Evolutionary conservation across 2,329 filamentous ascomycete species (phyloP).

Genomic region (Colletotrichum australisinense): DNA sequence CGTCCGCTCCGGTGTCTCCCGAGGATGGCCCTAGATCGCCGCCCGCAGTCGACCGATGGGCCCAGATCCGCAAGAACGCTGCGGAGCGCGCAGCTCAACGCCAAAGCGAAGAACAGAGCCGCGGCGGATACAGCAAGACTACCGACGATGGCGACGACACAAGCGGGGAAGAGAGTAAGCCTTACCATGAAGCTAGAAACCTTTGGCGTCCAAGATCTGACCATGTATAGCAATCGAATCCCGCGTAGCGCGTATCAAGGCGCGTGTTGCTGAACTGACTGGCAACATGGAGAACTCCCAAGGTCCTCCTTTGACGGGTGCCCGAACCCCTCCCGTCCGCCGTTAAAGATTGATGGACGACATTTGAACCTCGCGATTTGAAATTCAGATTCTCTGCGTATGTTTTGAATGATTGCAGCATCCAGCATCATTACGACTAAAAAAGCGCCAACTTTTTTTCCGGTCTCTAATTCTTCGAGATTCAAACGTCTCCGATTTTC

Average conservation of each 20-base stretch:
- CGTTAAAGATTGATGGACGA: slow-evolving; percentile 16
- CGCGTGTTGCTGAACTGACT: slow-evolving; percentile 93
- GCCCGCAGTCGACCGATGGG: slow-evolving; percentile 83
- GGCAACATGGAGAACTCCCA: slow-evolving; percentile 77
- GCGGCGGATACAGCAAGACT: slow-evolving; percentile 66
- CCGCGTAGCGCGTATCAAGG: slow-evolving; percentile 96
- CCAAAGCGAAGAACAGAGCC: slow-evolving; percentile 73
- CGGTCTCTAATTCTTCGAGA: slow-evolving; percentile 23
- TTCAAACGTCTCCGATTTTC: slow-evolving; percentile 1
- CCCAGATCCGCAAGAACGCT: slow-evolving; percentile 94
- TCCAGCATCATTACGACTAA: not conserved
- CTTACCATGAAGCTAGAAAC: not conserved
- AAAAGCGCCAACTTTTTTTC: slow-evolving; percentile 6
- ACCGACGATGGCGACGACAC: slow-evolving; percentile 83
- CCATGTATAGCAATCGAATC: slow-evolving; percentile 85
- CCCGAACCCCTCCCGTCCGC: slow-evolving; percentile 25
- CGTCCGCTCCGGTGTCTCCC: slow-evolving; percentile 43
- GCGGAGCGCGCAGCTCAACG: slow-evolving; percentile 79
- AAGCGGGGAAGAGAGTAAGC: slow-evolving; percentile 95
- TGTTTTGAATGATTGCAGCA: slow-evolving; percentile 9
- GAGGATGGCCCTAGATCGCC: slow-evolving; percentile 41
- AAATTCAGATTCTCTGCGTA: not conserved
- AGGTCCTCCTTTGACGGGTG: slow-evolving; percentile 44
- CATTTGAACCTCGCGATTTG: not conserved
- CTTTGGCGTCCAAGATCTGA: slow-evolving; percentile 38